A percentile compares a stretch with the other conserved stretches of the same genome.
phyloP scores from a whole-genome alignment of 371 early-diverging fungal genomes.

The Apophysomyces variabilis region DNA sequence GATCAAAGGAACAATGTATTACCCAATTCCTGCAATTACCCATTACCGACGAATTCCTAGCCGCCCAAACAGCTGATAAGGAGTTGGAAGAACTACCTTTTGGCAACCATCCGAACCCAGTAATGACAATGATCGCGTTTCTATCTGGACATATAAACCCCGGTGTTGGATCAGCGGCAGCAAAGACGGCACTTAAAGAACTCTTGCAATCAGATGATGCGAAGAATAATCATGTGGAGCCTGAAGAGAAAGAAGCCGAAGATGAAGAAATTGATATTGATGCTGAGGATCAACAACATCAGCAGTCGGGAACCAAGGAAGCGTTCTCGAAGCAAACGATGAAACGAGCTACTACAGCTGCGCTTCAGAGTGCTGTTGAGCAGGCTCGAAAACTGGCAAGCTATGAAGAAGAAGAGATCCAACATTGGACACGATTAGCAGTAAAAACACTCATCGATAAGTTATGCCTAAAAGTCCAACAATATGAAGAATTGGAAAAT shows the following conservation, averaged over 20 bases:
- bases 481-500: slow-evolving; percentile 90
- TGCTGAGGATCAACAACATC: slow-evolving; percentile 16
- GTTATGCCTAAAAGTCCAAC: slow-evolving; percentile 85
- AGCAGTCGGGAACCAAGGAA: neutral
- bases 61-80: slow-evolving; percentile 27
- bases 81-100: slow-evolving; percentile 47
- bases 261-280: slow-evolving; percentile 33
- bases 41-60: slow-evolving; percentile 67
- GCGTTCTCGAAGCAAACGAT: slow-evolving; percentile 43
- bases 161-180: slow-evolving; percentile 54
- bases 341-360: slow-evolving; percentile 56
- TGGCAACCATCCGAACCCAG: slow-evolving; percentile 40
- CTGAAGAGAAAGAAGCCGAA: slow-evolving; percentile 7
- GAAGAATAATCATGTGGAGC: slow-evolving; percentile 1
- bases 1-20: slow-evolving; percentile 95
- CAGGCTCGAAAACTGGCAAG: slow-evolving; percentile 65
- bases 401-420: slow-evolving; percentile 85
- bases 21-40: slow-evolving; percentile 95
- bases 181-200: slow-evolving; percentile 42
- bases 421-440: slow-evolving; percentile 75
- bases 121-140: slow-evolving; percentile 53
- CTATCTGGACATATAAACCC: slow-evolving; percentile 50
- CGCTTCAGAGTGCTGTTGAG: slow-evolving; percentile 64
- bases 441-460: slow-evolving; percentile 86
- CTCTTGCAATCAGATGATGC: slow-evolving; percentile 31